Base-by-base conservation (phyloP, 306 rosid genomes). In the Lagenaria siceraria region DNA sequence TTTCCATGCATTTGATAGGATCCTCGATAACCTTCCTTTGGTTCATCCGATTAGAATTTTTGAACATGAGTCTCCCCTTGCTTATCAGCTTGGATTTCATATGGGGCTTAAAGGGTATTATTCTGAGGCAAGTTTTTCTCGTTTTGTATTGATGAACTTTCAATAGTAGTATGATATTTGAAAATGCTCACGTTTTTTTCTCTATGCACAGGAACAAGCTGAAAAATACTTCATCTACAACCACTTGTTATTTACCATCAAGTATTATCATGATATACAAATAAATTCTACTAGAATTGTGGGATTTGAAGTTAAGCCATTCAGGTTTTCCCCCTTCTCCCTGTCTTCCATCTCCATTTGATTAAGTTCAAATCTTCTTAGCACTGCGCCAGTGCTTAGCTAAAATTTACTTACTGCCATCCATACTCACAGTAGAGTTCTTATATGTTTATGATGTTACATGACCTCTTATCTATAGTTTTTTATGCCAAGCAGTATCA, bases 1-100 rank as follows among this genome's bases (percentile, higher is more conserved):
- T 48, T 77, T 1, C 52, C 60, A 22, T 68, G 77, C 49, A 79
- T 83, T 56, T 78, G 71, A 54, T 87, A 94, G 98, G 97, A 92
- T 87, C 85, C 95, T 94, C 14, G 98, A 94, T 82, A 94, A 89
- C 80, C 92, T 92, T 77, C 98, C 98, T 36, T 84, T 92, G 81
- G 98, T 92, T 78, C 85, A 87, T 79, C 93, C 98, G 68, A 63
- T 86, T 21, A 86, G 79, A 79, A 87, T 96, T 80, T 6, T 46
- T 14, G 97, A 89, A 77, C 92, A 83, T 82, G 96, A 92, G 60
- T 88, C 87, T 27, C 77, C 98, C 55, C 75, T 84, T 19, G 77
- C 88, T 80, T 94, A 89, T 87, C 98, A 94, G 86, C 95, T 89
- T 63, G 98, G 98, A 70, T 90, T 58, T 81, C 85, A 83, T 42